Conservation (phyloP, 2,329 filamentous ascomycete species). For the Volutella citrinella region DNA sequence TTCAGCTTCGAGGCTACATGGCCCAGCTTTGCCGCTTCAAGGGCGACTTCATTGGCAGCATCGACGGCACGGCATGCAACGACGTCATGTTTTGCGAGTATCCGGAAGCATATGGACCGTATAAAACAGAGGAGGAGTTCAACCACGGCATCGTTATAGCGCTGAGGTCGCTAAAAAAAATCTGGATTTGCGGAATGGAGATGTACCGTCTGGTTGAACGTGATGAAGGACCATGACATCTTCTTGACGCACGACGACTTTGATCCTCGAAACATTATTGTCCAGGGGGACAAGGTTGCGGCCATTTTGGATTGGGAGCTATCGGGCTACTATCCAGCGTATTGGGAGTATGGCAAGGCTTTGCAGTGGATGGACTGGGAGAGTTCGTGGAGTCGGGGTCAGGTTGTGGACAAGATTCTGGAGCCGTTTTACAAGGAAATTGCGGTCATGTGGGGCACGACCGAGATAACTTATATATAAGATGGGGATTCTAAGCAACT, state of each 20-base stretch:
- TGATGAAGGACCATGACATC: slow-evolving; percentile 14
- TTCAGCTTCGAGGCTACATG: slow-evolving; percentile 17
- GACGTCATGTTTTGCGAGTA: slow-evolving; percentile 15
- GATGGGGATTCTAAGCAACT: too few relatives aligned
- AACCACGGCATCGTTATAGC: slow-evolving; percentile 14
- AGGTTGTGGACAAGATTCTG: slow-evolving; percentile 7
- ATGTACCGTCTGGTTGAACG: slow-evolving; percentile 11
- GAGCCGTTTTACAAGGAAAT: slow-evolving; percentile 8
- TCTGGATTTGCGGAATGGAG: slow-evolving; percentile 7
- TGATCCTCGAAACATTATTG: slow-evolving; percentile 9
- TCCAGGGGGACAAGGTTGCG: slow-evolving; percentile 5
- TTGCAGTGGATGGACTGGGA: slow-evolving; percentile 7
- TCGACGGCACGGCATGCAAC: slow-evolving; percentile 16
- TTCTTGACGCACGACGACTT: slow-evolving; percentile 12
- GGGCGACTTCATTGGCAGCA: slow-evolving; percentile 14
- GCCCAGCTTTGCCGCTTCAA: slow-evolving; percentile 15
- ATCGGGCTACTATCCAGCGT: slow-evolving; percentile 9
- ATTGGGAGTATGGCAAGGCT: slow-evolving; percentile 12
- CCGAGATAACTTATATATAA: too few relatives aligned
- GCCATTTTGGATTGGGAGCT: slow-evolving; percentile 12
- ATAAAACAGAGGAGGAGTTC: slow-evolving; percentile 15
- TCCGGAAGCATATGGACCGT: slow-evolving; percentile 13
- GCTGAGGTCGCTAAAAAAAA: slow-evolving; percentile 10
- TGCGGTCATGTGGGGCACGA: slow-evolving; percentile 6
- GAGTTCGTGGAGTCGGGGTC: slow-evolving; percentile 1